These are phyloP conservation scores for Neolentinus lepideus DNA, from an alignment of 1,284 basidiomycete genomes.

Conservation along the genomic window DNA sequence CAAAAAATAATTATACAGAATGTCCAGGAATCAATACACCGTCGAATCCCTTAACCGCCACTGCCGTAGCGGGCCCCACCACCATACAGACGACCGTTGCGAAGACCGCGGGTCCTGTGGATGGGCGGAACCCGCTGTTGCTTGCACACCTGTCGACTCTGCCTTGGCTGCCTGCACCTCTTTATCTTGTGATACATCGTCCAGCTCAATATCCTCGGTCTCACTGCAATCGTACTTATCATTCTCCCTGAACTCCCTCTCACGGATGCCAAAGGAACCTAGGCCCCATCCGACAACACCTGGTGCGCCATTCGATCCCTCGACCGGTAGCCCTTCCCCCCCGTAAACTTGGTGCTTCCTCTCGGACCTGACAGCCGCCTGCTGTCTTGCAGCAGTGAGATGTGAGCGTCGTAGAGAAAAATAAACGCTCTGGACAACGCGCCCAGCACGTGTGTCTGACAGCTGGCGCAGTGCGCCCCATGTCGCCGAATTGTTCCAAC, in stretches of 20 bases:
- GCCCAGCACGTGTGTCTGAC: conserved; percentile 12
- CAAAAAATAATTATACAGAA: conserved; percentile 1
- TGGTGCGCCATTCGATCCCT: conserved; percentile 1
- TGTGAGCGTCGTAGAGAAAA: conserved; percentile 56
- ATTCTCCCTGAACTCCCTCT: conserved; percentile 21
- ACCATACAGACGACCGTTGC: conserved; percentile 45
- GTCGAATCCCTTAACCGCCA: conserved; percentile 76
- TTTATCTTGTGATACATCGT: neutral
- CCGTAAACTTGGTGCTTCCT: conserved; percentile 51
- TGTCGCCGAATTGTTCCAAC: neutral
- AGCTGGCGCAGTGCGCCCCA: conserved; percentile 2
- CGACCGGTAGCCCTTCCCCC: conserved; percentile 25
- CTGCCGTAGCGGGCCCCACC: conserved; percentile 68
- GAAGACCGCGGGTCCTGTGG: conserved; percentile 12
- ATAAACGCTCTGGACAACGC: conserved; percentile 44
- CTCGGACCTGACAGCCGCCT: conserved; percentile 57
- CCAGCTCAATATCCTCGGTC: conserved; percentile 7
- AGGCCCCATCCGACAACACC: conserved; percentile 57
- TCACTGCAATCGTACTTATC: conserved; percentile 10
- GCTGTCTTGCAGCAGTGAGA: conserved; percentile 54
- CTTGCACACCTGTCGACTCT: conserved; percentile 8
- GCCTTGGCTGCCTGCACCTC: conserved; percentile 9
- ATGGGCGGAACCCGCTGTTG: conserved; percentile 10
- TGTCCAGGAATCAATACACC: conserved; percentile 37
- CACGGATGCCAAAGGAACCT: conserved; percentile 59